Base-by-base conservation (phyloP, 169 alveolate species). In the Cryptosporidium sp. region DNA sequence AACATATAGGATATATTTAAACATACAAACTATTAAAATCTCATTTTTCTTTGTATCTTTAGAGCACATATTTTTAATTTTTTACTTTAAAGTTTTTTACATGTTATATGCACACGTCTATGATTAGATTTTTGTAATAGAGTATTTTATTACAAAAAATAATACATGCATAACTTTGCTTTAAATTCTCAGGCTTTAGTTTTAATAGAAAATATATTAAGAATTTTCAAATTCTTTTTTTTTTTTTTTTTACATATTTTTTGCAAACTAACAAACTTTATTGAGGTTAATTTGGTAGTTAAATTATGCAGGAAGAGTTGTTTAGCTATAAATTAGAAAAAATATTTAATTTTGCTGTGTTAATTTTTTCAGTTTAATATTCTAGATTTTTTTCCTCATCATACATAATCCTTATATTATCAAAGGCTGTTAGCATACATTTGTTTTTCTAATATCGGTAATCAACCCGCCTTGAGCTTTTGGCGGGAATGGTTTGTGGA, bases 401-500 rank as follows among this genome's bases (percentile, higher is more conserved):
- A 3, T 23, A 23, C 67, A 0, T 56, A 16, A 21, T n/a, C 3
- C 18, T 21, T 56, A 6, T 35, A 56, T 3, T 56, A 9, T 4
- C 35, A 23, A 21, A 23, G 10, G 2, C 21, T 56, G 67, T 21
- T 10, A 0, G 37, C 65, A 56, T 56, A 37, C 35, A 56, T 26
- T 56, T 56, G 26, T 23, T 56, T 23, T 56, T 56, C 67, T 56
- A 56, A 56, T 23, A 56, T 37, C 67, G 67, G 67, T 3, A 35
- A 56, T 65, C 23, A 33, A 10, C 72, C 72, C 72, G 72, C 72
- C 72, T 33, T 21, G 12, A 16, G 1, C 0, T 33, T 56, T 56
- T 65, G 72, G 72, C 72, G 72, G 72, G 52, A 33, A 33, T 35
- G 1, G 37, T 65, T 65, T 65, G 72, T 65, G 72, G 72, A 65